Percentiles rank a stretch among this genome's conserved stretches.
Evolutionary conservation across 2,329 filamentous ascomycete species (phyloP).

Genomic region (Ophiostoma australiae): DNA sequence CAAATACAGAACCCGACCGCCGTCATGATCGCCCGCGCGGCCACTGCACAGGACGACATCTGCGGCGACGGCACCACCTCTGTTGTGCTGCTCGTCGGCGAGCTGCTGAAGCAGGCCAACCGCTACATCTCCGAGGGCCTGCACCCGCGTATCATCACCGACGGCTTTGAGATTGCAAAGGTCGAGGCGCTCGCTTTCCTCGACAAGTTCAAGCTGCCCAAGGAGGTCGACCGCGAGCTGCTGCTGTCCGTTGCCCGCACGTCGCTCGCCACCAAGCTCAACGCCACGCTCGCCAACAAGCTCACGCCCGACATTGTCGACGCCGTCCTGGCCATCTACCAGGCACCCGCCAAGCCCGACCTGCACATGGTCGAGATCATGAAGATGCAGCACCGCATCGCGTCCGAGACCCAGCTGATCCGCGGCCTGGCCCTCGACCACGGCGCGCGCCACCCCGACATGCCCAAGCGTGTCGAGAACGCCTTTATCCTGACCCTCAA

Average conservation of each 20-base stretch:
- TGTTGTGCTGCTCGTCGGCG: slow-evolving; percentile 89
- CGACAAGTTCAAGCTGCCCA: slow-evolving; percentile 84
- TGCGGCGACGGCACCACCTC: slow-evolving; percentile 97
- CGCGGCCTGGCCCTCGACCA: slow-evolving; percentile 89
- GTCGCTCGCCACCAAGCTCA: slow-evolving; percentile 92
- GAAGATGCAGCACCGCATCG: slow-evolving; percentile 99
- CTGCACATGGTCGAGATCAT: slow-evolving; percentile 99
- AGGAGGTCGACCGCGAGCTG: slow-evolving; percentile 87
- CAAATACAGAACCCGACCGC: slow-evolving; percentile 99
- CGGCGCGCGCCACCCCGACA: slow-evolving; percentile 92
- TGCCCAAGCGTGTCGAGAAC: slow-evolving; percentile 95
- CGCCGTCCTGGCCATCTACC: slow-evolving; percentile 89
- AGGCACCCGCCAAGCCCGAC: slow-evolving; percentile 85
- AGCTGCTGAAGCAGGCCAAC: slow-evolving; percentile 95
- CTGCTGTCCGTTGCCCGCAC: slow-evolving; percentile 89
- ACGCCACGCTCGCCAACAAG: slow-evolving; percentile 78
- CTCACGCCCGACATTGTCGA: slow-evolving; percentile 95
- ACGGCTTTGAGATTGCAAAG: slow-evolving; percentile 97
- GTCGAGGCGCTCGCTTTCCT: slow-evolving; percentile 91
- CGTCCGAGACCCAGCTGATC: slow-evolving; percentile 93
- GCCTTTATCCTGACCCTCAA: slow-evolving; percentile 93
- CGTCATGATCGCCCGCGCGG: slow-evolving; percentile 75
- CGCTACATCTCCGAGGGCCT: slow-evolving; percentile 95
- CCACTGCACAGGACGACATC: slow-evolving; percentile 97
- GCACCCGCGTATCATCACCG: slow-evolving; percentile 92